Evolutionary conservation across 495 filamentous ascomycete genomes (phyloP), one percentile per base, ranked within the genome.

Genomic region (Acidiella bohemica): DNA sequence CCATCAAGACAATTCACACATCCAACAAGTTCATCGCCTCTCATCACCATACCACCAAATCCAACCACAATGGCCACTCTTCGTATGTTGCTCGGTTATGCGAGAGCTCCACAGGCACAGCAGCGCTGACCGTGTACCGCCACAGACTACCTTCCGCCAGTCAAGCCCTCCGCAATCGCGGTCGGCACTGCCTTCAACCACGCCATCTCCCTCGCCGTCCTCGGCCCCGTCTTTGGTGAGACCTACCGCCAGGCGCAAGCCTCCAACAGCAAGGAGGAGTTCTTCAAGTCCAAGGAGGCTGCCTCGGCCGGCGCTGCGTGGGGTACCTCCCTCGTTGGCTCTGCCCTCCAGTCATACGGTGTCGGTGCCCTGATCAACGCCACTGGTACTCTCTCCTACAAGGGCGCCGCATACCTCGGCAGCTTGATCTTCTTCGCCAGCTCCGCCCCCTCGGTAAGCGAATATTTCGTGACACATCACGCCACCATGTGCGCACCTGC

Each of bases 81-180:
- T 37, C 34, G 34, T 37, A 25, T 22, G 34, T 37, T 2, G 13
- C 34, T 27, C 25, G 7, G n/a, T 7, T 17, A 36, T 36, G 5
- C 19, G 3, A 19, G 20, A 33, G 30, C 30, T 8, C 9, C 9
- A 11, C 14, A 33, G 8, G 6, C 6, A 11, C 14, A 33, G 30
- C 30, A 8, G 6, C 30, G 6, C 16, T 33, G n/a, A n/a, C n/a
- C n/a, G n/a, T n/a, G n/a, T n/a, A n/a, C n/a, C 20, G 26, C 16
- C 20, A 19, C 34, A 37, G 34, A 39, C 36, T 39, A 95, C 57
- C 76, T 97, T 44, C 90, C 90, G 51, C 72, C 90, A 30, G 90
- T 97, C 54, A 96, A 94, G 77, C 90, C 90, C 35, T 95, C 88
- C 35, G 90, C 90, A 46, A 93, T 97, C 56, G 90, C 88, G 49